Evolutionary conservation across 306 rosid genomes (phyloP).

Genomic region (Casuarina cunninghamiana): DNA sequence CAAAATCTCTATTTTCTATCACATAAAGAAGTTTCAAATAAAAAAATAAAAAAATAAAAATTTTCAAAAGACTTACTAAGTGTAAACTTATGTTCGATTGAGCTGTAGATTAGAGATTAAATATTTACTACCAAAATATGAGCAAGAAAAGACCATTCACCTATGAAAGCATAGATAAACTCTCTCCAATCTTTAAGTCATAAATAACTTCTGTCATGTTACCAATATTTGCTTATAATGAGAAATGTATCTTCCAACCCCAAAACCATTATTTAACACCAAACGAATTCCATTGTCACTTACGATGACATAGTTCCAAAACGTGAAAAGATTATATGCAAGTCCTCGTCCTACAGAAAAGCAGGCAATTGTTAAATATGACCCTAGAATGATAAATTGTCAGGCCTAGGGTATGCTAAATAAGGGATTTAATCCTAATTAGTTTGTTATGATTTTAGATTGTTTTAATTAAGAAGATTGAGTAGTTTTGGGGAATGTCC

Average conservation of each 20-base stretch:
- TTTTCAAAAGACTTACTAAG: not conserved
- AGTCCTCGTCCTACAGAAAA: conserved; percentile 79
- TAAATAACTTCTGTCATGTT: conserved; percentile 92
- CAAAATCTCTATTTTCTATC: no score
- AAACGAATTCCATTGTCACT: conserved; percentile 39
- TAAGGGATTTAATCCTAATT: no score
- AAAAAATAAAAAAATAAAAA: no score
- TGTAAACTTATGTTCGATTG: not conserved
- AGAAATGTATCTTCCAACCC: conserved; percentile 23
- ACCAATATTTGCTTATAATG: conserved; percentile 38
- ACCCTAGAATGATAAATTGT: not conserved
- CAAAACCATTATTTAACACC: conserved; percentile 19
- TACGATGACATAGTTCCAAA: conserved; percentile 83
- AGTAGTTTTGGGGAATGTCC: no score
- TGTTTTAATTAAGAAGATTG: no score
- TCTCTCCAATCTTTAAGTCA: conserved; percentile 88
- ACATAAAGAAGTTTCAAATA: no score
- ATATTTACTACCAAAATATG: not conserved
- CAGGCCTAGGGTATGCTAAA: no score
- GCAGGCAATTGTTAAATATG: conserved; percentile 2
- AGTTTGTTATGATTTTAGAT: no score
- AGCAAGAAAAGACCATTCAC: conserved; percentile 44
- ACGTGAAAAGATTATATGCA: conserved; percentile 91
- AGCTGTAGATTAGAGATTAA: not conserved
- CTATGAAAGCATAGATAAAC: conserved; percentile 91